phyloP scores from a whole-genome alignment of 345 rosid genomes.

The Atalantia buxifolia region DNA sequence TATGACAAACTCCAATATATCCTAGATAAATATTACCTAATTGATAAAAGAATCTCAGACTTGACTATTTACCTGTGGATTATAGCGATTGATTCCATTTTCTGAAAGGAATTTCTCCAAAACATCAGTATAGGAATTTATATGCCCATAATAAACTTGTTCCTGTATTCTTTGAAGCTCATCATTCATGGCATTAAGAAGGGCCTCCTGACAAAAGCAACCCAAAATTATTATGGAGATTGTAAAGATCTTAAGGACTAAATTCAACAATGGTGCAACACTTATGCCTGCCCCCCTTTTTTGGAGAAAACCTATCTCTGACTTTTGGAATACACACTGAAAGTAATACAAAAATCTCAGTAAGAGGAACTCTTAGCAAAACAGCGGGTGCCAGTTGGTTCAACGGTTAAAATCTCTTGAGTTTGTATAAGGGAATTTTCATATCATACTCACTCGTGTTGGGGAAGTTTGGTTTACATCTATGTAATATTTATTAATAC shows the following conservation, averaged over 20 bases:
- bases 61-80: slow-evolving; percentile 65
- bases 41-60: slow-evolving; percentile 2
- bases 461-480: background rate
- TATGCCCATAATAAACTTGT: slow-evolving; percentile 90
- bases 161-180: slow-evolving; percentile 95
- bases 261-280: background rate
- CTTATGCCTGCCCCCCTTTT: background rate
- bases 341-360: background rate
- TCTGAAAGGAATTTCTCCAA: slow-evolving; percentile 85
- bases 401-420: background rate
- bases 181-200: slow-evolving; percentile 88
- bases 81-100: slow-evolving; percentile 86
- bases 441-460: background rate
- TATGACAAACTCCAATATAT: background rate
- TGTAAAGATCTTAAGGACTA: background rate
- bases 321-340: background rate
- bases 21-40: background rate
- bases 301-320: background rate
- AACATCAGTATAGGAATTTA: slow-evolving; percentile 78
- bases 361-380: background rate
- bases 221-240: slow-evolving; percentile 3
- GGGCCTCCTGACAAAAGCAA: slow-evolving; percentile 65
- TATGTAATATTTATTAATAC: background rate
- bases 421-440: background rate
- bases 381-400: background rate